Evolutionary conservation across 352 stramenopile genomes (phyloP).

Genomic region (Pythium rhizo-oryzae): DNA sequence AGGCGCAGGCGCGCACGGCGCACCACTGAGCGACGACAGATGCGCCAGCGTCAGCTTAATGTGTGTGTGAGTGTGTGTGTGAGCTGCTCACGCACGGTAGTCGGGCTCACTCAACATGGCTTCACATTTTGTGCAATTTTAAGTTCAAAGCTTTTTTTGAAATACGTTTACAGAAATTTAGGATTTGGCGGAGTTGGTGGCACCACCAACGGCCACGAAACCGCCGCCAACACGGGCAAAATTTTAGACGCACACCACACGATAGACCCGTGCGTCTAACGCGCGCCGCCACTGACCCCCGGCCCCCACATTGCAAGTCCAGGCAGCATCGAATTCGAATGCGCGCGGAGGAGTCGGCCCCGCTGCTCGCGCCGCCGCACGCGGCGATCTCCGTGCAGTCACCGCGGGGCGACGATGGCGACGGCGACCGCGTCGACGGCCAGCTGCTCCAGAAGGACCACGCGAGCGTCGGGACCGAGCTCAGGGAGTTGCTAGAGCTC

Average conservation of each 20-base stretch:
- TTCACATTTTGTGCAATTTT: no score
- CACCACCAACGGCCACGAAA: background rate
- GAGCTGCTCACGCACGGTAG: no score
- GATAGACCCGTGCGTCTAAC: background rate
- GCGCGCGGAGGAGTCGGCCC: constrained; percentile 10
- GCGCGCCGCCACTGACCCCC: no score
- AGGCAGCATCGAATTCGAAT: constrained; percentile 13
- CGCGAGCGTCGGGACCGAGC: constrained; percentile 32
- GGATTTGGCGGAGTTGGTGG: background rate
- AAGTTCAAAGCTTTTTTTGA: no score
- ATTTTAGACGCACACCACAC: background rate
- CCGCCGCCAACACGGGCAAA: background rate
- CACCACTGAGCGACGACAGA: constrained; percentile 17
- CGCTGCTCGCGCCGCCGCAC: constrained; percentile 16
- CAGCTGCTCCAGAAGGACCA: constrained; percentile 21
- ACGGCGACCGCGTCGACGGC: background rate
- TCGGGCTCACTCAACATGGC: background rate
- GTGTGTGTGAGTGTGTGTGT: no score
- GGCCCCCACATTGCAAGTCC: no score
- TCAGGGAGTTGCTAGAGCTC: constrained; percentile 46
- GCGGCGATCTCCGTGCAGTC: constrained; percentile 1
- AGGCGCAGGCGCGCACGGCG: constrained; percentile 45
- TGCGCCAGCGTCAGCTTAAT: no score
- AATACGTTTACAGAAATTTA: background rate
- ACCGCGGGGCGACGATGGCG: background rate